Percentiles rank a stretch among this genome's conserved stretches.
phyloP scores from a whole-genome alignment of 345 rosid genomes.

The Arabidopsis suecica region DNA sequence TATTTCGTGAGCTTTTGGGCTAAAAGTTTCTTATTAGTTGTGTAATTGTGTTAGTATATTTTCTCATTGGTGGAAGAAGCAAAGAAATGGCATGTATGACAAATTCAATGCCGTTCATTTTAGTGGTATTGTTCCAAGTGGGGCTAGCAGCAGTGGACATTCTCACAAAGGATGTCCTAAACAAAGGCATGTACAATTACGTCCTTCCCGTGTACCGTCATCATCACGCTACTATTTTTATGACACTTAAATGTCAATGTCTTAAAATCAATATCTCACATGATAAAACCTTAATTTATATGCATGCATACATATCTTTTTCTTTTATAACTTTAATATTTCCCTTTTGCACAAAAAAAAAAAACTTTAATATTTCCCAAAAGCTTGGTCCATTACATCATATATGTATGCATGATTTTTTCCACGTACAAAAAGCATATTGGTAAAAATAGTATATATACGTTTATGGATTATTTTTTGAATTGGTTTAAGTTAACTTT shows the following conservation, averaged over 20 bases:
- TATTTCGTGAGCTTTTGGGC: too few species aligned
- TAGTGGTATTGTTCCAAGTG: slow-evolving; percentile 66
- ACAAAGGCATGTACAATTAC: too few species aligned
- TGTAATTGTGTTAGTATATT: too few species aligned
- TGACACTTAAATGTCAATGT: background rate
- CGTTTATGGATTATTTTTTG: background rate
- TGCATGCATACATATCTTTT: slow-evolving; percentile 17
- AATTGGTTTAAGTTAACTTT: background rate
- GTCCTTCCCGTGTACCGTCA: too few species aligned
- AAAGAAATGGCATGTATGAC: slow-evolving; percentile 23
- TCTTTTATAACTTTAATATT: slow-evolving; percentile 7
- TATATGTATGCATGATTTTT: background rate
- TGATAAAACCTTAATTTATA: slow-evolving; percentile 3
- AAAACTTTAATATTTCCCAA: slow-evolving; percentile 7
- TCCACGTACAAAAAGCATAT: background rate
- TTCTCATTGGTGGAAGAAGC: background rate
- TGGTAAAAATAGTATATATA: background rate
- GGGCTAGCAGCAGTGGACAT: slow-evolving; percentile 83
- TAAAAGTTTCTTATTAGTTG: too few species aligned
- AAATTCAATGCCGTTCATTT: slow-evolving; percentile 59
- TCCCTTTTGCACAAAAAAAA: background rate
- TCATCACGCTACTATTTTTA: too few species aligned
- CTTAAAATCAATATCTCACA: background rate
- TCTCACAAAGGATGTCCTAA: slow-evolving; percentile 53
- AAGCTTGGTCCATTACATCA: slow-evolving; percentile 13